A percentile compares a stretch with the other conserved stretches of the same genome.
phyloP scores from a whole-genome alignment of 495 filamentous ascomycete species.

The Annulohypoxylon bovei region DNA sequence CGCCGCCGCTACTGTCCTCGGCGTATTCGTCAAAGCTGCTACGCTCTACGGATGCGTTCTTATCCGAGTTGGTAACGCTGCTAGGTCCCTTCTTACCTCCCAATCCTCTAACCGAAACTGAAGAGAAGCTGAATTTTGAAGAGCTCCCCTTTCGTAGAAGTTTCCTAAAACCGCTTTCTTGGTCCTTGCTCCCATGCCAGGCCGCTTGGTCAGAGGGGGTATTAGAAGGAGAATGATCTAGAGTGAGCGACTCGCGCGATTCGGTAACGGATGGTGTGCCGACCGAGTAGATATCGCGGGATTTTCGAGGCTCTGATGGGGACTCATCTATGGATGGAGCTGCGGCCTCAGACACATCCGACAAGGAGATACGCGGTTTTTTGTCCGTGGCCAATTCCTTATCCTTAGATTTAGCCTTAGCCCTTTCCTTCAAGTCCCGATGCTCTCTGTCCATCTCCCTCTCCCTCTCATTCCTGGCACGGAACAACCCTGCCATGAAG shows the following conservation, averaged over 20 bases:
- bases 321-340: conserved; percentile 59
- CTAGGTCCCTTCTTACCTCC: conserved; percentile 72
- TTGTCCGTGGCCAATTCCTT: conserved; percentile 51
- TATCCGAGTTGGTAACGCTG: conserved; percentile 57
- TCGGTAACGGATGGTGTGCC: conserved; percentile 73
- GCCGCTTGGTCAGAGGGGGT: conserved; percentile 69
- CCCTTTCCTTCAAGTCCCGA: conserved; percentile 48
- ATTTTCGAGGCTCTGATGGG: conserved; percentile 69
- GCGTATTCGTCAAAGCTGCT: conserved; percentile 60
- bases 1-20: conserved; percentile 48
- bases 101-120: conserved; percentile 62
- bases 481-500: conserved; percentile 60
- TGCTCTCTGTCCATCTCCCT: conserved; percentile 48
- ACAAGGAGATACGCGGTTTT: conserved; percentile 46
- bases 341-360: conserved; percentile 51
- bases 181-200: conserved; percentile 54
- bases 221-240: conserved; percentile 74
- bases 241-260: conserved; percentile 72
- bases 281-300: conserved; percentile 58
- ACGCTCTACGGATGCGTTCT: conserved; percentile 53
- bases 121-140: conserved; percentile 78
- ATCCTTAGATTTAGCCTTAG: conserved; percentile 44
- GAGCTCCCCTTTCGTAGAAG: conserved; percentile 83
- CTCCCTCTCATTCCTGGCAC: conserved; percentile 53
- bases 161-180: conserved; percentile 69